Evolutionary conservation across 495 filamentous ascomycete species (phyloP), one percentile per base, ranked within the genome.

Genomic region (Ascobolus immersus): DNA sequence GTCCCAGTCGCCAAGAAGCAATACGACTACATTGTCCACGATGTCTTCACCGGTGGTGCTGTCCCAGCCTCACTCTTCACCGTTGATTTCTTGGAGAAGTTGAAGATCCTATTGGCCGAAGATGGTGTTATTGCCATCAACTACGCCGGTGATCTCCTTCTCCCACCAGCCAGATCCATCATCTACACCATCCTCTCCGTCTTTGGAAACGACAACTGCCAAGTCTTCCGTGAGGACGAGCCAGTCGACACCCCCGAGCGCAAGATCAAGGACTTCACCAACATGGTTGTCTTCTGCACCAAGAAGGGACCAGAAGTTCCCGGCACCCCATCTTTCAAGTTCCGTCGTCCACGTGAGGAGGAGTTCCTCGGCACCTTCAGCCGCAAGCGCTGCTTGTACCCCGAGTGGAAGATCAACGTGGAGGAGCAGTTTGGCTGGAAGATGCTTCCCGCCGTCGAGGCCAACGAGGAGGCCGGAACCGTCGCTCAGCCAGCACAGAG

Each of bases 21-120:
- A 25, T 94, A 73, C 47, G 72, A 91, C 51, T 94, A 90, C 57
- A 81, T 96, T 47, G 59, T 96, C 39, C 86, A 96, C 44, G 86
- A 96, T 44, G 86, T 96, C n/a, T 96, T 96, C 56, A 96, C 86
- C 1, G 86, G 86, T 11, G 86, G 84, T 35, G 80, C 79, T 2
- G 86, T 93, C 47, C 86, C 86, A 2, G 63, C 80, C 11, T 57
- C 71, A 13, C 63, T 96, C 2, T 94, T 96, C 53, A 93, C 86
- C 0, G 40, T 67, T 2, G 74, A 86, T 42, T 90, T 96, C 44
- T 52, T 96, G 9, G 44, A 55, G 21, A 64, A 67, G 18, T 55
- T 96, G 12, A 48, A 62, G 33, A 49, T 60, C 2, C 61, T 92
- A 11, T 62, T 96, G 22, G 74, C 66, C 35, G 61, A 69, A 1